Base-by-base conservation (phyloP, 2,329 filamentous ascomycete genomes). In the Aspergillus ochraceoroseus region DNA sequence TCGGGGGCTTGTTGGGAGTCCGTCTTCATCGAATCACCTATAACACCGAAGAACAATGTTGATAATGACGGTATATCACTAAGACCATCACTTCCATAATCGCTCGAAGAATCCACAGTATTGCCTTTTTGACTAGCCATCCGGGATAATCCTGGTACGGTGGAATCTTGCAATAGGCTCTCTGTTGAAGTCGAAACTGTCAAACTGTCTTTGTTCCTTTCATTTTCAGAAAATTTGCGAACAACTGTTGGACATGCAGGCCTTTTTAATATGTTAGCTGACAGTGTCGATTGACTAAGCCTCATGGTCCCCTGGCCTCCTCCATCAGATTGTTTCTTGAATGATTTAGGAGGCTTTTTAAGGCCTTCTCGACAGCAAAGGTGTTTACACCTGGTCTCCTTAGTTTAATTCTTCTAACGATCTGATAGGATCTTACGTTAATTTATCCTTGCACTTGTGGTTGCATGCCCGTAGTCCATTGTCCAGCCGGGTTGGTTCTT, bases 401-500 rank as follows among this genome's bases (percentile, higher is more conserved):
- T 26, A 46, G 32, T n/a, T 20, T 2, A 17, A 18, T 2, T 22
- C 25, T 22, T 23, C 2, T 6, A 11, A 35, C 2, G 22, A 6
- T 43, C 61, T 62, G 1, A 52, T 17, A 49, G 65, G 65, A 14
- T 3, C 51, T 41, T 54, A 70, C 66, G 57, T 64, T 26, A 59
- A 66, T 51, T 76, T 80, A 49, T 82, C 70, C 52, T 75, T 79
- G 65, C 85, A 89, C 12, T 62, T 62, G 55, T 90, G 85, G 43
- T 83, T 83, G 63, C 85, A 90, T 23, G 74, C 73, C 79, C 82
- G 89, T 54, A 75, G 85, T 0, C 84, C 85, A 54, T 85, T 89
- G 0, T 70, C 62, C 46, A 88, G 72, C 51, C 72, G 73, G 1
- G 65, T 58, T 3, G 79, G 72, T 32, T 73, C 64, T 22, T 15